Conservation (phyloP, 257 asterid genomes). For the Fraxinus cuspidata region DNA sequence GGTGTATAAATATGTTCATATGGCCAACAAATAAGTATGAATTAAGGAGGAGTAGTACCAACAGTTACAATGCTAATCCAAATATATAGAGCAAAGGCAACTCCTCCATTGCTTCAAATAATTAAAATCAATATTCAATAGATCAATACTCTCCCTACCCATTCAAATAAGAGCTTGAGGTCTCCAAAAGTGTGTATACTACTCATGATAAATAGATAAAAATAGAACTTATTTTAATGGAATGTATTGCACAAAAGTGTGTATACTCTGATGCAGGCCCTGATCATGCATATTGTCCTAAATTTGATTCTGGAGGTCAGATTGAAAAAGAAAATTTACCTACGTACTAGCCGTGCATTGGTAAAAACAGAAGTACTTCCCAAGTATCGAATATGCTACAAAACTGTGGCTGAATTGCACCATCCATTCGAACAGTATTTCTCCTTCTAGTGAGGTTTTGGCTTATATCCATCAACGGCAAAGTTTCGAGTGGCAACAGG, state of each 20-base stretch:
- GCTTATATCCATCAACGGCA: conserved; percentile 91
- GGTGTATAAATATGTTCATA: not conserved
- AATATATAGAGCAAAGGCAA: not conserved
- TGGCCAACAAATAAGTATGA: not conserved
- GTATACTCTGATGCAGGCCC: no score
- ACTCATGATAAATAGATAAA: no score
- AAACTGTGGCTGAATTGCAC: not conserved
- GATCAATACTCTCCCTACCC: not conserved
- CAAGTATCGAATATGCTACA: not conserved
- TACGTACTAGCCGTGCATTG: not conserved
- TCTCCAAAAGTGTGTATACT: not conserved
- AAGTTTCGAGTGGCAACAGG: conserved; percentile 89
- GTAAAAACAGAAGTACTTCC: not conserved
- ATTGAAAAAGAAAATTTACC: not conserved
- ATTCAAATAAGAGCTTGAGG: not conserved
- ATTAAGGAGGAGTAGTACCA: not conserved
- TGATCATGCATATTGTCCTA: not conserved
- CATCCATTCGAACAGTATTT: not conserved
- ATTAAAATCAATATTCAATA: not conserved
- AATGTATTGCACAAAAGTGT: no score
- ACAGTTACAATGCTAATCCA: not conserved
- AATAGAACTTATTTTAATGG: no score
- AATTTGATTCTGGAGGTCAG: not conserved
- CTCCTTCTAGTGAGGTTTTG: conserved; percentile 68
- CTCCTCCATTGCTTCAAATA: not conserved